Evolutionary conservation across 441 rosid genomes (phyloP), one percentile per base, ranked within the genome.

Genomic region (Mallotus repandus): DNA sequence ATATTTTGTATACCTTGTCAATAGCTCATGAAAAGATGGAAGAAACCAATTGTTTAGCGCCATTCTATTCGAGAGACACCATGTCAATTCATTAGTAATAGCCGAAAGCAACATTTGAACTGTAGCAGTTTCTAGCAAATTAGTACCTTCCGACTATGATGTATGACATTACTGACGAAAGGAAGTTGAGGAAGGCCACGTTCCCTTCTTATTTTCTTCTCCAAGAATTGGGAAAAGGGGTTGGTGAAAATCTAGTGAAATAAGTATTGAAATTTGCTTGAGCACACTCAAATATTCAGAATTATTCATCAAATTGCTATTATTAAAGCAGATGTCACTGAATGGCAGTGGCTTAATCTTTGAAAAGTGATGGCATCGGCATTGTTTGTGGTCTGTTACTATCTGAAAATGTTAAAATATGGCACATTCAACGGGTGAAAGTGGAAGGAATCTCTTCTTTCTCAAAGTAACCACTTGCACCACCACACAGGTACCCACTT

Each of bases 391-490:
- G 54, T 13, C 19, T 6, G 2, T 66, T 22, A 14, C 21, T 14
- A 50, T 25, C 43, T 18, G 25, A 16, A 67, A 67, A 18, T 35
- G 48, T 52, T 52, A 52, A 10, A 52, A 32, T 60, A n/a, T 18
- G 22, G 32, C 46, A 16, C 53, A 54, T 53, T 66, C 45, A 58
- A 66, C 70, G 35, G 4, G 22, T 66, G 25, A 66, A 66, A 66
- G 71, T 53, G 60, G 29, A 32, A 14, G 59, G 71, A 19, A 53
- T 68, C 15, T 66, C 48, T 67, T 67, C 48, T 68, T 68, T 68
- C 71, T 18, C 25, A 35, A 53, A 68, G 60, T n/a, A 53, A 35
- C 60, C 49, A 16, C 29, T 67, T 52, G 2, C 48, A 18, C 9
- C 18, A 4, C 60, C 71, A 18, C 71, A 18, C 46, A 63, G 16